Base-by-base conservation (phyloP, 441 rosid species). In the Theobroma grandiflorum region DNA sequence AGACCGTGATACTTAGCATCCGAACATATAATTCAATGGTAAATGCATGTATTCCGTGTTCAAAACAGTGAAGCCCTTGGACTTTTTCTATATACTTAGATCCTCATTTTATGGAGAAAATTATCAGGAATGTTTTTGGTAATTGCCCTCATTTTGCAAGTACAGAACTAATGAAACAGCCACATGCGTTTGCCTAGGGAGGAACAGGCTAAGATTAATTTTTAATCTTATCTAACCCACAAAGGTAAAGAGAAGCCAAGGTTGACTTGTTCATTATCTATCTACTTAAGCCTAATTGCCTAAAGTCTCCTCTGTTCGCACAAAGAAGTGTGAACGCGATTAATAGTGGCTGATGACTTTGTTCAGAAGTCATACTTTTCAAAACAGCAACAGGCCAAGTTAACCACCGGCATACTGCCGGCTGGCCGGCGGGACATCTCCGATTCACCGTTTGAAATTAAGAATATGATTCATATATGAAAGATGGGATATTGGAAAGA, bases 281-380 rank as follows among this genome's bases (percentile, higher is more conserved):
- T 57, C 38, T 57, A 43, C 40, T 37, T 42, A 40, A 74, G 45
- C 47, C 57, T n/a, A n/a, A n/a, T n/a, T n/a, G n/a, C n/a, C n/a
- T 78, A 4, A 45, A 57, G 70, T 80, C 82, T 78, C 59, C 53
- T 42, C 74, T 37, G 74, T 82, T 85, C 88, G 82, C 88, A 82
- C 72, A 67, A 71, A 75, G 62, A 57, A 11, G 38, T 61, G 65
- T 43, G 73, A 72, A 59, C 52, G 10, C 3, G 33, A 0, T 15
- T 20, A 37, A 33, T 62, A 15, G 11, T 33, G 40, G 42, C 3
- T 62, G n/a, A 14, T 33, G 42, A 61, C 67, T 35, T 61, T 33
- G 40, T 33, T 62, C 66, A 62, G 33, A 62, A 62, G n/a, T 62
- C n/a, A 12, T 31, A 5, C n/a, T 15, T 33, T 26, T 62, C 67